Conservation (phyloP, 1,284 basidiomycete genomes). For the Apiotrichum mycotoxinovorans region DNA sequence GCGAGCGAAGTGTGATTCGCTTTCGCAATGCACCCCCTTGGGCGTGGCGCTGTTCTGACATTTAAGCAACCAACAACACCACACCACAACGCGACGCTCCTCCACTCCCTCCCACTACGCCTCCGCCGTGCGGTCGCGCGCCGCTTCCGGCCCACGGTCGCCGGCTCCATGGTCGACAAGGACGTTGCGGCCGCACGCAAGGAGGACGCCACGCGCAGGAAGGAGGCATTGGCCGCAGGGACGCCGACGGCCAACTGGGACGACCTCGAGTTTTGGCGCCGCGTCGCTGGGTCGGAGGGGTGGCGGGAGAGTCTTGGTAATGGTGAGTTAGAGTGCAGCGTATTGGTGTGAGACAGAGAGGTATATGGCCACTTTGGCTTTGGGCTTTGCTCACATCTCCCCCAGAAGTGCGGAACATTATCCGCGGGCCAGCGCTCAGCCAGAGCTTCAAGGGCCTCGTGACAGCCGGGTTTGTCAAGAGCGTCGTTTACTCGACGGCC, state of each 20-base stretch:
- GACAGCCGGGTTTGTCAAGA: slow-evolving; percentile 76
- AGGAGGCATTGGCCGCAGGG: neutral
- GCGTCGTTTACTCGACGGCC: slow-evolving; percentile 65
- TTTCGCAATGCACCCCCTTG: too few relatives aligned
- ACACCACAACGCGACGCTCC: slow-evolving; percentile 64
- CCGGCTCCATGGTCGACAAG: slow-evolving; percentile 15
- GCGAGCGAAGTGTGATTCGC: neutral
- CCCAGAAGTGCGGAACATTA: slow-evolving; percentile 70
- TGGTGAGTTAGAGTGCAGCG: slow-evolving; percentile 59
- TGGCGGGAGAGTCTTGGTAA: slow-evolving; percentile 59
- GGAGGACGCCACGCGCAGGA: neutral
- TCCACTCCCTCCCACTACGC: slow-evolving; percentile 69
- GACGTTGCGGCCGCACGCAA: slow-evolving; percentile 11
- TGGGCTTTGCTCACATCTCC: slow-evolving; percentile 9
- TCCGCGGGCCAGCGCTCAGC: slow-evolving; percentile 73
- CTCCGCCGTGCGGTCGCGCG: slow-evolving; percentile 44
- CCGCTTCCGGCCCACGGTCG: slow-evolving; percentile 26
- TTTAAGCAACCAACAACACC: slow-evolving; percentile 63
- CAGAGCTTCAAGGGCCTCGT: slow-evolving; percentile 83
- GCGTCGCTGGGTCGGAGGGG: slow-evolving; percentile 62
- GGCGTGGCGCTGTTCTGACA: too few relatives aligned
- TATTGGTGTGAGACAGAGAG: too few relatives aligned
- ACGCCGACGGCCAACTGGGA: slow-evolving; percentile 45
- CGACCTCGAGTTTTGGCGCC: slow-evolving; percentile 70
- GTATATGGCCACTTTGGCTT: too few relatives aligned